Evolutionary conservation across 2,329 filamentous ascomycete species (phyloP).

Genomic region (Fonsecaea nubica): DNA sequence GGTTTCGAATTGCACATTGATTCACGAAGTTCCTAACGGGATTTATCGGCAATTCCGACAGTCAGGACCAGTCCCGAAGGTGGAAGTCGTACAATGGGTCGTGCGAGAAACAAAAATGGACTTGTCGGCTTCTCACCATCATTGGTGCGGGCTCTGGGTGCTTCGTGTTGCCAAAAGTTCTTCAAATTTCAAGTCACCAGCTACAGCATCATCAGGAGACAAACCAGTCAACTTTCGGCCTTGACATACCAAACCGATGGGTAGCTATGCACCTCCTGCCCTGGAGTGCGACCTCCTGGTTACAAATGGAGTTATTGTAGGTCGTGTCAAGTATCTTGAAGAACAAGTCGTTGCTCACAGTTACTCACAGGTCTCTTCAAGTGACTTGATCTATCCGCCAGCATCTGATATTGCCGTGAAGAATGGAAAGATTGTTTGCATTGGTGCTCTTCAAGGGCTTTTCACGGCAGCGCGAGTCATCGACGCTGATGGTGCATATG

Average conservation of each 20-base stretch:
- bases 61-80: background rate
- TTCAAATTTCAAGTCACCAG: background rate
- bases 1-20: background rate
- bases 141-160: background rate
- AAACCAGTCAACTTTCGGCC: background rate
- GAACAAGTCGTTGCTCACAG: conserved; percentile 38
- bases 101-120: background rate
- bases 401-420: conserved; percentile 25
- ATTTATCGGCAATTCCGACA: background rate
- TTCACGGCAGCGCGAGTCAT: conserved; percentile 12
- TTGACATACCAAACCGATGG: conserved; percentile 5
- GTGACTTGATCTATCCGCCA: conserved; percentile 25
- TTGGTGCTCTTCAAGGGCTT: conserved; percentile 12
- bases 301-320: conserved; percentile 54
- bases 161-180: background rate
- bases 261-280: conserved; percentile 17
- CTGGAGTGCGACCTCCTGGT: conserved; percentile 48
- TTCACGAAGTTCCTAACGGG: background rate
- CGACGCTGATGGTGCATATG: conserved; percentile 24
- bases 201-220: background rate
- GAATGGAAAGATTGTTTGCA: conserved; percentile 18
- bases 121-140: background rate
- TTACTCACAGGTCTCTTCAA: conserved; percentile 14
- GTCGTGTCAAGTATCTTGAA: conserved; percentile 48
- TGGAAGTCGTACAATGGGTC: background rate